Base-by-base conservation (phyloP, 306 rosid genomes). In the Vigna trinervia region DNA sequence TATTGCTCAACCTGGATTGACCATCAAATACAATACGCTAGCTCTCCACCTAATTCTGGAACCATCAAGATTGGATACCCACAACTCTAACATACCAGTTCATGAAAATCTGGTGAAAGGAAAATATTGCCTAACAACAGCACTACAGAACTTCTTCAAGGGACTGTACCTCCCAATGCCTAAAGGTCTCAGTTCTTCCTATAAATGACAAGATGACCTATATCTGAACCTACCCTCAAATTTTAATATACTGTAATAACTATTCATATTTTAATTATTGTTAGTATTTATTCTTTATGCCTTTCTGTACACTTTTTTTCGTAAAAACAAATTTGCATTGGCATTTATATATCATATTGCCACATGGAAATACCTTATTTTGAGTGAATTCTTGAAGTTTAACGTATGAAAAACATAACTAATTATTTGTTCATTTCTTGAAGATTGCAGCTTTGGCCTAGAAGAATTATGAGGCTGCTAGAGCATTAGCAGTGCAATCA, bases 361-460 rank as follows among this genome's bases (percentile, higher is more conserved):
- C 30, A 28, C 30, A 28, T 3, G 30, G 30, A 2, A 28, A 28
- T 28, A 28, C 64, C 7, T 59, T 38, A 58, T 59, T 76, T 77
- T 75, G 52, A 75, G 17, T 58, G 59, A 67, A 62, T 71, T 45
- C 12, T 32, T 71, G 60, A 52, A 34, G 71, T 38, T 75, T 70
- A 56, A 79, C n/a, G 32, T 66, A 12, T 5, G 22, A 58, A 36
- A 58, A 60, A 39, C 17, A 75, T 60, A 77, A 68, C 38, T 84
- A 76, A 88, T 22, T 50, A 32, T 75, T 23, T 71, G 73, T 88
- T 71, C 70, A 53, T 83, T 67, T 66, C 82, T 89, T 75, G 82
- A 82, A 92, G 98, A 84, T 97, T 73, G 97, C 91, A 83, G 83
- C 88, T 82, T 80, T 95, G 76, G 92, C 96, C 5, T 88, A 88